These are phyloP conservation scores for Aspergillus piperis DNA, from an alignment of 2,329 filamentous ascomycete genomes.

Conservation along the genomic window DNA sequence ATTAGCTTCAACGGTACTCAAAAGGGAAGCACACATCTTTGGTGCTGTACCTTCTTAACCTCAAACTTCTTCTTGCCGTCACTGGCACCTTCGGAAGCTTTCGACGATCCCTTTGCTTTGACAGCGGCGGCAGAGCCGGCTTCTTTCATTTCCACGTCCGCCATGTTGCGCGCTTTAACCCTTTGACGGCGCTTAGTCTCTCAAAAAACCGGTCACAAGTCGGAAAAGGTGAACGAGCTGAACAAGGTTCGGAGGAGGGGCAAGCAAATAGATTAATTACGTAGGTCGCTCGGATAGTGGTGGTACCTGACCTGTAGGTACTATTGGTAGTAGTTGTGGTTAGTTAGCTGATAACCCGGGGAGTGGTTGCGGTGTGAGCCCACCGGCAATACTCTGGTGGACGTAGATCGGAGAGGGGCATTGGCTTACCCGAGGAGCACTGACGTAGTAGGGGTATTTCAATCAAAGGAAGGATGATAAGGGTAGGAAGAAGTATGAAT, in stretches of 20 bases:
- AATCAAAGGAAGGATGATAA: not conserved
- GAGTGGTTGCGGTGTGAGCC: constrained; percentile 21
- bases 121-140: constrained; percentile 58
- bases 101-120: constrained; percentile 59
- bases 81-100: constrained; percentile 50
- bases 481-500: not conserved
- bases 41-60: constrained; percentile 82
- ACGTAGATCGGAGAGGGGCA: not conserved
- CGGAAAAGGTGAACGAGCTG: not conserved
- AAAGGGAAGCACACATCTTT: not conserved
- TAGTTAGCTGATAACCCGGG: constrained; percentile 19
- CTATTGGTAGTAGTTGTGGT: constrained; percentile 5
- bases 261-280: constrained; percentile 19
- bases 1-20: constrained; percentile 2
- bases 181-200: not conserved
- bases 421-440: not conserved
- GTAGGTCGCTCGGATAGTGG: constrained; percentile 15
- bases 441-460: not conserved
- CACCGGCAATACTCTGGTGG: not conserved
- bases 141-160: constrained; percentile 96
- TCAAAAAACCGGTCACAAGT: not conserved
- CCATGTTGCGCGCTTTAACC: constrained; percentile 60
- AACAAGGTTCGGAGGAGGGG: constrained; percentile 10
- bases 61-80: constrained; percentile 94
- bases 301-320: not conserved